A percentile compares a stretch with the other conserved stretches of the same genome.
Evolutionary conservation across 805 yeast genomes (phyloP).

Genomic region (Teunomyces pallodes): DNA sequence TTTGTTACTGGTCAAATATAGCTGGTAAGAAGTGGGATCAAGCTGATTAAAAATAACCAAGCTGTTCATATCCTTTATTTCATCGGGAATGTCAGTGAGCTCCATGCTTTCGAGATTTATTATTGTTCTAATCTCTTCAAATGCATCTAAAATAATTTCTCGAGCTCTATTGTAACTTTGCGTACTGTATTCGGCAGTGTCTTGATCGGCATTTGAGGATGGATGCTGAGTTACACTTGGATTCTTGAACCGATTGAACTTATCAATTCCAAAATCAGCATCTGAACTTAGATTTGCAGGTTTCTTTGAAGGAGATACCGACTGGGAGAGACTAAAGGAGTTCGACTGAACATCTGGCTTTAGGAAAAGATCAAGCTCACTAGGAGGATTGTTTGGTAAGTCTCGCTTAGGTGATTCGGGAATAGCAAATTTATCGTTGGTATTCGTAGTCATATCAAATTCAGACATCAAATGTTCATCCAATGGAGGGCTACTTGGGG

Average conservation of each 20-base stretch:
- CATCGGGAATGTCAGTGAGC: conserved; percentile 52
- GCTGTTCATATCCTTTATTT: conserved; percentile 54
- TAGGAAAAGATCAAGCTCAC: conserved; percentile 7
- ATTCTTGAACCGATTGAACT: conserved; percentile 38
- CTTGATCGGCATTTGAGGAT: conserved; percentile 28
- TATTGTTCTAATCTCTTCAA: conserved; percentile 46
- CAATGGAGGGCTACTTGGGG: conserved; percentile 42
- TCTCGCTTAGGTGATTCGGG: conserved; percentile 28
- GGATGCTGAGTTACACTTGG: conserved; percentile 27
- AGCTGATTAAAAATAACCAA: conserved; percentile 40
- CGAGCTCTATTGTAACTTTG: conserved; percentile 31
- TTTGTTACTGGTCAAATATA: conserved; percentile 51
- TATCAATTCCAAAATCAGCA: conserved; percentile 51
- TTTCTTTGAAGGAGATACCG: conserved; percentile 5
- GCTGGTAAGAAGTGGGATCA: conserved; percentile 35
- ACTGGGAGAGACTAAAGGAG: background rate
- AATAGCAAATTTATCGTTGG: conserved; percentile 14
- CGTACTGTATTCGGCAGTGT: conserved; percentile 17
- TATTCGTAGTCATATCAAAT: conserved; percentile 25
- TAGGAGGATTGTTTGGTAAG: conserved; percentile 2
- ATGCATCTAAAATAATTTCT: conserved; percentile 40
- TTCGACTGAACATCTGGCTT: conserved; percentile 1
- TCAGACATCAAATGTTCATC: conserved; percentile 28
- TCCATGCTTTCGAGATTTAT: conserved; percentile 48
- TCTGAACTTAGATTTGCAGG: conserved; percentile 26